Conservation (phyloP, 805 yeast genomes). For the Priceomyces medius region DNA sequence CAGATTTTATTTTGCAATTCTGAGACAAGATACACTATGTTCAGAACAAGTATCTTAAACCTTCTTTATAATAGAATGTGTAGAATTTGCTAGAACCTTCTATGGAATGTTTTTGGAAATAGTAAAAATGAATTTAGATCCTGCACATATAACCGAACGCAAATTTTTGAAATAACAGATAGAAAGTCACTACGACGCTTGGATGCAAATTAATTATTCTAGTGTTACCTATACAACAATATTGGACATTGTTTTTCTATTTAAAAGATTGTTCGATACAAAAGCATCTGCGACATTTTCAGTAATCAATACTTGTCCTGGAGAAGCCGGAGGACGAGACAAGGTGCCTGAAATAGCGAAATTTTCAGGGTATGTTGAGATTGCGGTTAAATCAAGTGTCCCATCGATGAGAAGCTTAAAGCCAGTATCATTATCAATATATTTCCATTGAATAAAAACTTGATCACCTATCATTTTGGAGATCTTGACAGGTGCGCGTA, state of each 20-base stretch:
- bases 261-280: conserved; percentile 3
- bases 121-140: no score
- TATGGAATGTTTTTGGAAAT: no score
- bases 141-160: no score
- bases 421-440: conserved; percentile 14
- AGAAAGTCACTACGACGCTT: no score
- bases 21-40: background rate
- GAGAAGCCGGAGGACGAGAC: background rate
- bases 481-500: conserved; percentile 26
- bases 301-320: background rate
- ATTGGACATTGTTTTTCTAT: background rate
- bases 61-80: conserved; percentile 4
- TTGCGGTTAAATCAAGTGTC: conserved; percentile 6
- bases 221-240: background rate
- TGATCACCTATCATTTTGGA: conserved; percentile 5
- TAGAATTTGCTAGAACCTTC: conserved; percentile 10
- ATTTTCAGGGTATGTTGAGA: conserved; percentile 7
- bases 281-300: conserved; percentile 1
- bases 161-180: no score
- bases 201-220: no score
- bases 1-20: background rate
- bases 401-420: conserved; percentile 13
- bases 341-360: background rate
- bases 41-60: background rate
- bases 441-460: conserved; percentile 14